phyloP scores from a whole-genome alignment of 306 rosid species.

The Cyamopsis tetragonoloba region DNA sequence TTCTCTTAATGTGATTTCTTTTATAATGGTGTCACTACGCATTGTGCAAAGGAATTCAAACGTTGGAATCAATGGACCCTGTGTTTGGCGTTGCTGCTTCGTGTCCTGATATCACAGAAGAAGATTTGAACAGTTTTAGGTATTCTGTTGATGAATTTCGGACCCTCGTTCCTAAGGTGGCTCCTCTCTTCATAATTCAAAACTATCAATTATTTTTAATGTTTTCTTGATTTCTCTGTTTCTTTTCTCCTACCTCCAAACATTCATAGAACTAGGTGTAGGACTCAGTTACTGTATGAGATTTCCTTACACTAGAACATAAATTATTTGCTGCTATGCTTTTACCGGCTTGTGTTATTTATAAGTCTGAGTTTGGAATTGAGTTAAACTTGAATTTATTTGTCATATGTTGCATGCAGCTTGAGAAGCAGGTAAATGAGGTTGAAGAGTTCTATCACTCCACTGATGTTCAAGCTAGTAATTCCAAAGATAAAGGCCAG shows the following conservation, averaged over 20 bases:
- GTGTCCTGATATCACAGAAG: conserved; percentile 6
- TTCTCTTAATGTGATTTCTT: too few species aligned
- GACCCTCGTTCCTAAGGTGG: conserved; percentile 42
- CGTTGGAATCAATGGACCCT: conserved; percentile 40
- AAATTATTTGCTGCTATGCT: background rate
- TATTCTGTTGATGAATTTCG: conserved; percentile 26
- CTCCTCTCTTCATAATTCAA: background rate
- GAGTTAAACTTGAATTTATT: conserved; percentile 4
- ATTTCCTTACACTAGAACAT: background rate
- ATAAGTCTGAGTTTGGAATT: background rate
- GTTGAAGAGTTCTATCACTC: conserved; percentile 48
- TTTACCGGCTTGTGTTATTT: background rate
- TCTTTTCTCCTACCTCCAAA: too few species aligned
- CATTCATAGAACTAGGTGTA: background rate
- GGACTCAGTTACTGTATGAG: background rate
- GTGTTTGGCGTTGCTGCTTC: conserved; percentile 1
- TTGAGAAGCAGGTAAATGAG: conserved; percentile 58
- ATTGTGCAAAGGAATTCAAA: too few species aligned
- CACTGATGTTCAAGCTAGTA: conserved; percentile 29
- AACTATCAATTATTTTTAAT: background rate
- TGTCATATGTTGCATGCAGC: conserved; percentile 41
- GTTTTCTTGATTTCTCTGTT: too few species aligned
- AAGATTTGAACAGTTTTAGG: conserved; percentile 29
- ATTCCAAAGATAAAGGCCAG: conserved; percentile 46
- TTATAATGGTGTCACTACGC: too few species aligned